Percentiles rank a stretch among this genome's conserved stretches.
Conservation (phyloP, 345 rosid genomes). For the Arabidopsis arenosa region DNA sequence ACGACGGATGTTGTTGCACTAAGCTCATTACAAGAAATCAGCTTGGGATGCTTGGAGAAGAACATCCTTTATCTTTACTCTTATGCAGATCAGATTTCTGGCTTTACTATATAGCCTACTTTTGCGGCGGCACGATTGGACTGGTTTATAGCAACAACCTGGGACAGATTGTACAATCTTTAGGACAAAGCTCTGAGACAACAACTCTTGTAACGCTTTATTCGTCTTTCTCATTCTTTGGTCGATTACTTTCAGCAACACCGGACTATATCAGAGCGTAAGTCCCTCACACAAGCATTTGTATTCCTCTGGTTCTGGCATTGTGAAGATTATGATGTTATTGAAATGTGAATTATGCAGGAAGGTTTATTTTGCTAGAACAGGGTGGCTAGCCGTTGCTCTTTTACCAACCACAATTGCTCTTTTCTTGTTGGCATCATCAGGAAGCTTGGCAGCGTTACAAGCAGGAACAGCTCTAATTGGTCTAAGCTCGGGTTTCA, state of each 20-base stretch:
- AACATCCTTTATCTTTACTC: conserved; percentile 63
- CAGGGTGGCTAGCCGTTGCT: conserved; percentile 91
- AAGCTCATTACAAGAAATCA: conserved; percentile 59
- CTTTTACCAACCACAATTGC: conserved; percentile 84
- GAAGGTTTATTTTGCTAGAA: conserved; percentile 90
- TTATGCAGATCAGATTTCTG: conserved; percentile 80
- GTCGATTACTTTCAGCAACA: conserved; percentile 87
- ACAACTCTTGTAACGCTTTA: conserved; percentile 78
- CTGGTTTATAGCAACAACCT: conserved; percentile 93
- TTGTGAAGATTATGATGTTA: conserved; percentile 13
- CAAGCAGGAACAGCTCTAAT: conserved; percentile 69
- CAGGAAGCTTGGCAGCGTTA: conserved; percentile 56
- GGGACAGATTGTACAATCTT: conserved; percentile 90
- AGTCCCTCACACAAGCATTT: conserved; percentile 38
- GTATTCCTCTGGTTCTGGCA: not conserved
- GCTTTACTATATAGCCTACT: conserved; percentile 83
- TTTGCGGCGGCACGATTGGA: conserved; percentile 95
- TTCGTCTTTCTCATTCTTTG: conserved; percentile 93
- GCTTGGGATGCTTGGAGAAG: conserved; percentile 77
- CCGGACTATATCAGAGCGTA: conserved; percentile 90
- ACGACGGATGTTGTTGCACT: conserved; percentile 52
- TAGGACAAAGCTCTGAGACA: conserved; percentile 65
- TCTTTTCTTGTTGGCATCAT: conserved; percentile 67
- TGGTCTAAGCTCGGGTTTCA: conserved; percentile 89
- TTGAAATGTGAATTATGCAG: conserved; percentile 50